Evolutionary conservation across 768 basidiomycete species (phyloP), one percentile per base, ranked within the genome.

Genomic region (Termitomyces sp.): DNA sequence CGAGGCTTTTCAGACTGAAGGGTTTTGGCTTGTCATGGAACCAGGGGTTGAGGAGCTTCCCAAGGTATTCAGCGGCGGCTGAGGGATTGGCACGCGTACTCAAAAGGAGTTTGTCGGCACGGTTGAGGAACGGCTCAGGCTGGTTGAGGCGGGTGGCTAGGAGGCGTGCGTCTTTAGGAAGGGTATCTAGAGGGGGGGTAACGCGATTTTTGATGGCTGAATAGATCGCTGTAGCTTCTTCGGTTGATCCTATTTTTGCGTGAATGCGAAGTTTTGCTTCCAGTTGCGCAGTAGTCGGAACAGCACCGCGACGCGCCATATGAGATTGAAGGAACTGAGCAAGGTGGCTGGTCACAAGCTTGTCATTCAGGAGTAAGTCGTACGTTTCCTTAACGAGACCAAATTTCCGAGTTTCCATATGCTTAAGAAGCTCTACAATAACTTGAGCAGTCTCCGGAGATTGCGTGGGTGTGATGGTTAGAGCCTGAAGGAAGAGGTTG

Each of bases 401-500:
- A 18, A 84, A 64, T 51, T 74, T 69, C 20, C 78, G 75, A 2
- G 69, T 66, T 24, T 79, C 73, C 82, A 86, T 84, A 10, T 76
- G 69, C 22, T 66, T 65, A 41, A 86, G 65, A 4, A 86, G 31
- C 1, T 70, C 59, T 1, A 83, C 62, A 0, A 76, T 75, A 20
- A 73, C 69, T 13, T 73, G 68, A 1, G 80, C 73, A 2, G 68
- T 72, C 7, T 77, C 72, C 0, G 68, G 65, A 1, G 80, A 77
- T 16, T 71, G 67, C 4, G 73, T 71, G 15, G 77, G 75, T 49
- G 74, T 69, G 53, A 64, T 62, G 0, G 84, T 74, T 26, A 86
- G 68, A 5, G 82, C 78, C 51, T 76, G 75, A 20, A 86, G 76
- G 49, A 86, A 69, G 51, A 78, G 72, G 62, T 86, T 86, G 71